phyloP scores from a whole-genome alignment of 2,329 filamentous ascomycete genomes.

The Fusarium avenaceum region DNA sequence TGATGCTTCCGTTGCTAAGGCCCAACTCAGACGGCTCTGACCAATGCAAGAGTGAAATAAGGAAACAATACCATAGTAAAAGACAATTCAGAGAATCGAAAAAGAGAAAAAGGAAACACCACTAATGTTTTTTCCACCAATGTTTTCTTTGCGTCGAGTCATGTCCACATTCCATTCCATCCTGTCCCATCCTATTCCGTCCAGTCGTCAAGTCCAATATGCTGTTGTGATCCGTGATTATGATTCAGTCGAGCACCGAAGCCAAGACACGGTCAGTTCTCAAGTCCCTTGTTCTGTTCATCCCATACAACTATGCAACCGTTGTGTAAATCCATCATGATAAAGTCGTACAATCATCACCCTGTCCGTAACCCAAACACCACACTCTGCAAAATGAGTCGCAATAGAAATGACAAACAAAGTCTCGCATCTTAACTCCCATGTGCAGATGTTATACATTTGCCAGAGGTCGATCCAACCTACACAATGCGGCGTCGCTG shows the following conservation, averaged over 20 bases:
- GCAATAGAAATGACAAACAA: slow-evolving; percentile 23
- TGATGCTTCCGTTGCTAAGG: slow-evolving; percentile 22
- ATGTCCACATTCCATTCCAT: slow-evolving; percentile 37
- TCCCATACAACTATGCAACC: slow-evolving; percentile 24
- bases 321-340: slow-evolving; percentile 16
- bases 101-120: slow-evolving; percentile 4
- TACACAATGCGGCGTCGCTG: slow-evolving; percentile 57
- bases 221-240: slow-evolving; percentile 28
- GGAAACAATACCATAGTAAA: slow-evolving; percentile 36
- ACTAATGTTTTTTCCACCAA: slow-evolving; percentile 29
- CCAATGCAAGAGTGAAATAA: slow-evolving; percentile 27
- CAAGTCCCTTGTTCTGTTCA: slow-evolving; percentile 13
- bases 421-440: slow-evolving; percentile 29
- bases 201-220: slow-evolving; percentile 37
- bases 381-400: slow-evolving; percentile 22
- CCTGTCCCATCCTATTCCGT: slow-evolving; percentile 29
- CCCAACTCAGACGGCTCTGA: slow-evolving; percentile 38
- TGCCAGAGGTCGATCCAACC: slow-evolving; percentile 7
- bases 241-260: background rate
- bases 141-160: slow-evolving; percentile 37
- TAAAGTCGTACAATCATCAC: slow-evolving; percentile 30
- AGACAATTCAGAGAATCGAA: slow-evolving; percentile 42
- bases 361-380: slow-evolving; percentile 19
- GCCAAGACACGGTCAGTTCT: background rate
- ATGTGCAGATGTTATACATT: slow-evolving; percentile 25